These are phyloP conservation scores for Auxenochlorella pyrenoidosa DNA, from an alignment of 139 green algal genomes.

Conservation along the genomic window DNA sequence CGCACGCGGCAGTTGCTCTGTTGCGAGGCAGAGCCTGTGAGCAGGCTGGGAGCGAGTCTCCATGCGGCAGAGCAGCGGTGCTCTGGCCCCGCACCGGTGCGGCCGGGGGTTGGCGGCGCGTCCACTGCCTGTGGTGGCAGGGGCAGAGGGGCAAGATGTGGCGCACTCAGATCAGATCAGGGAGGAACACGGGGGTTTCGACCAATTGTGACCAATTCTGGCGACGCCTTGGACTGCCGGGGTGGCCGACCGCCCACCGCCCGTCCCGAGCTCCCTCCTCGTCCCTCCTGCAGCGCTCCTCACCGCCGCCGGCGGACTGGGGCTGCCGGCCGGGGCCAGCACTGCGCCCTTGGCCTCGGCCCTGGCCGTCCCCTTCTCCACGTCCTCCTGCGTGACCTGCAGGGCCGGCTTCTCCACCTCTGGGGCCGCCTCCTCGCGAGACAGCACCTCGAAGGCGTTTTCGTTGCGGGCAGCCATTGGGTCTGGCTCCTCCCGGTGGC, in stretches of 20 bases:
- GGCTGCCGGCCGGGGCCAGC: neutral
- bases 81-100: neutral
- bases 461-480: neutral
- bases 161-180: no score
- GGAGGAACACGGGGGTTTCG: no score
- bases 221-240: no score
- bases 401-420: neutral
- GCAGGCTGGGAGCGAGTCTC: no score
- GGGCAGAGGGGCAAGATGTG: no score
- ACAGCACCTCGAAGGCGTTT: slow-evolving; percentile 29
- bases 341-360: neutral
- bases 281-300: neutral
- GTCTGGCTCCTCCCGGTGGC: no score
- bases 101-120: neutral
- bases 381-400: neutral
- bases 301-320: neutral
- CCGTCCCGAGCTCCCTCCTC: no score
- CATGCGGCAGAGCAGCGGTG: neutral
- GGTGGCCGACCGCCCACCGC: no score
- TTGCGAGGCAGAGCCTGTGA: no score
- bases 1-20: no score
- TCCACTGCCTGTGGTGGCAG: no score
- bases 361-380: neutral
- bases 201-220: no score
- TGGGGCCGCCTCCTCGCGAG: slow-evolving; percentile 9